These are phyloP conservation scores for Mesembryanthemum crystallinum DNA, from an alignment of 148 eudicot species.

Conservation along the genomic window DNA sequence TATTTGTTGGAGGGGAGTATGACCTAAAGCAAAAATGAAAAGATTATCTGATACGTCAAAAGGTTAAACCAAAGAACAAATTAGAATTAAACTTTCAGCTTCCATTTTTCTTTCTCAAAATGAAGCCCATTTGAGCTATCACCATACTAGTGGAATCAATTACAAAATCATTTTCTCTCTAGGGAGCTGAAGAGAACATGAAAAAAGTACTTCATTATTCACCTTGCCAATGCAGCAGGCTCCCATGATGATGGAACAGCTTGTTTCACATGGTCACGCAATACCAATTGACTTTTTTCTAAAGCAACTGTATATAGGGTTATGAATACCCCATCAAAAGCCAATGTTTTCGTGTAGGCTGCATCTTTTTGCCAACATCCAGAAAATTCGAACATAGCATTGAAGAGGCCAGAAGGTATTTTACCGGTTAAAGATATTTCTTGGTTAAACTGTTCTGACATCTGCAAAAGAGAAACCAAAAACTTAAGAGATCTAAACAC, in stretches of 20 bases:
- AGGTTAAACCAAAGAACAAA: neutral
- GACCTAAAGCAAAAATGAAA: neutral
- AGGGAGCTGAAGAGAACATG: neutral
- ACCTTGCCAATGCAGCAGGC: slow-evolving; percentile 95
- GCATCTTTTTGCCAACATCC: slow-evolving; percentile 98
- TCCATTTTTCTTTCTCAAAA: neutral
- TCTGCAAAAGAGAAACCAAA: slow-evolving; percentile 41
- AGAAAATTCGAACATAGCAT: slow-evolving; percentile 88
- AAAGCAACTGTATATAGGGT: slow-evolving; percentile 80
- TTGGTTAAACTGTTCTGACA: slow-evolving; percentile 97
- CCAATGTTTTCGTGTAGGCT: slow-evolving; percentile 78
- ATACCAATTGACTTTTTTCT: slow-evolving; percentile 79
- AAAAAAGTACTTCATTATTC: slow-evolving; percentile 17
- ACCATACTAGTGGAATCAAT: neutral
- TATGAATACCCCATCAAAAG: slow-evolving; percentile 93
- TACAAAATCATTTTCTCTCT: neutral
- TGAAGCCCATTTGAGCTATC: neutral
- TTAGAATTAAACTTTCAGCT: neutral
- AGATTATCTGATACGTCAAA: neutral
- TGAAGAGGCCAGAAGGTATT: slow-evolving; percentile 94
- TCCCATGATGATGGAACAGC: slow-evolving; percentile 98
- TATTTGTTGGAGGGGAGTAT: neutral
- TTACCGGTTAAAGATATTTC: slow-evolving; percentile 88
- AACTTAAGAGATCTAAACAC: slow-evolving; percentile 7
- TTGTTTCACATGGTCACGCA: slow-evolving; percentile 81